Evolutionary conservation across 2,329 filamentous ascomycete genomes (phyloP).

Genomic region (Ascochyta lentis): DNA sequence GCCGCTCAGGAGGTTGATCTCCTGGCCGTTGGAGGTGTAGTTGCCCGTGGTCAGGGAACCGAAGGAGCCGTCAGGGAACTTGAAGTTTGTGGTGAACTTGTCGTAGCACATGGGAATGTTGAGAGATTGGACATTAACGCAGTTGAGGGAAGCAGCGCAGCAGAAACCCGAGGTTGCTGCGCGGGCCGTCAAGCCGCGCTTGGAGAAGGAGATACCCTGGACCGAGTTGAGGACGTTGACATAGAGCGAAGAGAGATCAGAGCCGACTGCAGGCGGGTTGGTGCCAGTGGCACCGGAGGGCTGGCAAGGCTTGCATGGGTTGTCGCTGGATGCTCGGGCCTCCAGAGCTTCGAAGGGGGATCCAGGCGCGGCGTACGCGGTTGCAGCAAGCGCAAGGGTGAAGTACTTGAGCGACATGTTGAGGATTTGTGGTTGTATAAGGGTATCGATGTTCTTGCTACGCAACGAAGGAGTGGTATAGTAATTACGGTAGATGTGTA

Average conservation of each 20-base stretch:
- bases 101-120: slow-evolving; percentile 60
- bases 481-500: slow-evolving; percentile 11
- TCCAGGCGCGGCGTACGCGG: slow-evolving; percentile 24
- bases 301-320: slow-evolving; percentile 44
- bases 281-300: slow-evolving; percentile 44
- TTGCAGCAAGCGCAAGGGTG: slow-evolving; percentile 32
- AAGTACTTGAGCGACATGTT: slow-evolving; percentile 36
- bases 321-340: slow-evolving; percentile 33
- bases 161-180: slow-evolving; percentile 35
- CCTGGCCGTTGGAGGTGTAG: slow-evolving; percentile 50
- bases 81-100: slow-evolving; percentile 60
- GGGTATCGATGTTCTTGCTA: not conserved
- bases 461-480: slow-evolving; percentile 14
- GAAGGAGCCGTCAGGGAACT: slow-evolving; percentile 55
- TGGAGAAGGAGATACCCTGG: slow-evolving; percentile 41
- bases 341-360: slow-evolving; percentile 28
- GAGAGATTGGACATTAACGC: slow-evolving; percentile 50
- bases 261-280: slow-evolving; percentile 41
- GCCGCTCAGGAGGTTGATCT: slow-evolving; percentile 55
- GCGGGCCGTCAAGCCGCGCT: slow-evolving; percentile 30
- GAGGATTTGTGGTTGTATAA: not conserved
- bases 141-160: slow-evolving; percentile 49
- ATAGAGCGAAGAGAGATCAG: slow-evolving; percentile 46
- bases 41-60: slow-evolving; percentile 55
- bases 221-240: slow-evolving; percentile 45